Evolutionary conservation across 345 rosid species (phyloP), one percentile per base, ranked within the genome.

Genomic region (Litchi chinensis): DNA sequence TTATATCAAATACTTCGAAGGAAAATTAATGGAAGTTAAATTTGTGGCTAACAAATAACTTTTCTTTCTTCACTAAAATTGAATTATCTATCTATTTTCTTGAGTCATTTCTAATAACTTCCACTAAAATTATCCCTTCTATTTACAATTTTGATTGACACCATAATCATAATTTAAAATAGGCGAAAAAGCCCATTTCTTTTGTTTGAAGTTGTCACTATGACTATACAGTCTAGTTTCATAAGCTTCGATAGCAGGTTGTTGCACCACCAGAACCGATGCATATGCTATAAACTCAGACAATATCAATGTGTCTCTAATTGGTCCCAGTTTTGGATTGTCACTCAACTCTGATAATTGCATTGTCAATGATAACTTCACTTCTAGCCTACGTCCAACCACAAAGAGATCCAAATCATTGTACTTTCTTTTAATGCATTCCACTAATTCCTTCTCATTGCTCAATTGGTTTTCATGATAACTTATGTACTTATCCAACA

Each of bases 251-350:
- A n/a, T 28, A 60, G 63, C 19, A 68, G 65, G 59, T 65, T 87
- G 90, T 52, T 81, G 88, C 41, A 83, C 73, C 22, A 83, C 79
- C 62, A 87, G 72, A 52, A 85, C 75, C 0, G 88, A 87, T 16
- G 84, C 73, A 15, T 59, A 68, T 32, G 66, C 57, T 3, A 78
- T 68, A 24, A 78, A n/a, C 79, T 8, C 75, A 77, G 82, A 68
- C 6, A 79, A 57, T 3, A 79, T 48, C 21, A 87, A 63, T 15
- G 78, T 65, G 37, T 87, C 87, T 16, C 88, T 86, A 0, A 85
- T 57, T 0, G 72, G 60, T 28, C 88, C 90, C 6, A 83, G 65
- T 37, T 85, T 84, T 7, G 81, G 84, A 32, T 10, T 69, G 0
- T 85, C 85, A 32, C 64, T 77, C 85, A 82, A 83, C 24, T 75